Base-by-base conservation (phyloP, 441 rosid genomes). In the Adansonia grandidieri region DNA sequence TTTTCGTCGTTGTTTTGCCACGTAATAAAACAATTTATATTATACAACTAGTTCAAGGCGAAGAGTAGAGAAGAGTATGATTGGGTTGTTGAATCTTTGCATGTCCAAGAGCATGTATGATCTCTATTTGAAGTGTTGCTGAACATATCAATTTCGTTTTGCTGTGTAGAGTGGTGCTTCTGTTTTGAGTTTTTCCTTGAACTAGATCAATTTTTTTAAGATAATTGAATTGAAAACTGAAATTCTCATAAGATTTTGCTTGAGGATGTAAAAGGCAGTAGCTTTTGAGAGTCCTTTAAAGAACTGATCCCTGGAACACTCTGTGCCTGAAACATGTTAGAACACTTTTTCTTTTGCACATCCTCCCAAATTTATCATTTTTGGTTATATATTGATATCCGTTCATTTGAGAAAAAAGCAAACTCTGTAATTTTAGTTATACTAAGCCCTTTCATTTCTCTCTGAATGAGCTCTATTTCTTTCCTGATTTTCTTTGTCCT, bases 401-500 rank as follows among this genome's bases (percentile, higher is more conserved):
- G 37, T 73, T 17, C 65, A 19, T 40, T 72, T 56, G 32, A 56
- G 75, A 72, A 22, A 37, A 9, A 56, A 54, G 6, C 2, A 5
- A 72, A 17, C 64, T 19, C 0, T 54, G 28, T 40, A 17, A 19
- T 56, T 56, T 72, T 79, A 63, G 78, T 58, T 32, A 75, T 77
- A 70, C 66, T 75, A n/a, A 73, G 37, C 51, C 11, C n/a, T 56
- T 54, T 72, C 15, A 32, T 72, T 72, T 50, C 78, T 60, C 60
- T 62, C 62, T 45, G 62, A 60, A 8, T 51, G 40, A 10, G 5
- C n/a, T 79, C 68, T 80, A 68, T 51, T 17, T 54, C 0, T 54
- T 54, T 54, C 28, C 76, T 79, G 45, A 68, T 77, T 50, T 80
- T 71, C 57, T 51, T 79, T 82, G 73, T 79, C 64, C 76, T 37